Percentiles rank a stretch among this genome's conserved stretches.
Conservation (phyloP, 169 alveolate species). For the Blepharisma undulans region DNA sequence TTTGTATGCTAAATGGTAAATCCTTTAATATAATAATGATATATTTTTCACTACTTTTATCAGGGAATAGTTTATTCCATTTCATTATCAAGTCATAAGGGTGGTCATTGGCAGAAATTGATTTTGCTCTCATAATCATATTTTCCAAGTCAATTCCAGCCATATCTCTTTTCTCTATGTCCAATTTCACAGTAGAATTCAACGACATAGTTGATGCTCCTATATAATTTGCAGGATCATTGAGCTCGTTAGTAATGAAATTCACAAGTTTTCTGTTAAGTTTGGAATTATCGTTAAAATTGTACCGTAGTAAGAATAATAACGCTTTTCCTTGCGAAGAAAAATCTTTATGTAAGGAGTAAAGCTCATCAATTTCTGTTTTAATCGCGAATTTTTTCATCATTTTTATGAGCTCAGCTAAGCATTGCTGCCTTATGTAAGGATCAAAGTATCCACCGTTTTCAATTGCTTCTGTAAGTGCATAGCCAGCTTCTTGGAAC, state of each 20-base stretch:
- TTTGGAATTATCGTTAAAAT: background rate
- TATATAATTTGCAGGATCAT: background rate
- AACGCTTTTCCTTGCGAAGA: background rate
- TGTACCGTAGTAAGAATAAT: background rate
- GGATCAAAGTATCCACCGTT: constrained; percentile 27
- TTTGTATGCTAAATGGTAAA: background rate
- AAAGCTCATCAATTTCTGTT: background rate
- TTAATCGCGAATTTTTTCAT: background rate
- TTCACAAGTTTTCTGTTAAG: background rate
- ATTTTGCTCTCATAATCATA: background rate
- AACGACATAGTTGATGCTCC: background rate
- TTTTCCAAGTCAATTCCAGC: constrained; percentile 10
- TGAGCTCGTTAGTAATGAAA: background rate
- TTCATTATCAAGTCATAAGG: constrained; percentile 3
- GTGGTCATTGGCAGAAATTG: background rate
- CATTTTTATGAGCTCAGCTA: background rate
- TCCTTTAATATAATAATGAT: background rate
- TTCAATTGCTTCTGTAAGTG: constrained; percentile 19
- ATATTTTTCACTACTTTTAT: background rate
- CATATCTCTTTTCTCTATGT: background rate
- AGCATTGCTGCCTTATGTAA: background rate
- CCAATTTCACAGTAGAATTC: background rate
- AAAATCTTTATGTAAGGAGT: background rate
- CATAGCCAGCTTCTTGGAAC: constrained; percentile 16
- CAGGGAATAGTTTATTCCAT: background rate